Evolutionary conservation across 176 grass and related monocot genomes (phyloP).

Genomic region (Tuctoria greenei): DNA sequence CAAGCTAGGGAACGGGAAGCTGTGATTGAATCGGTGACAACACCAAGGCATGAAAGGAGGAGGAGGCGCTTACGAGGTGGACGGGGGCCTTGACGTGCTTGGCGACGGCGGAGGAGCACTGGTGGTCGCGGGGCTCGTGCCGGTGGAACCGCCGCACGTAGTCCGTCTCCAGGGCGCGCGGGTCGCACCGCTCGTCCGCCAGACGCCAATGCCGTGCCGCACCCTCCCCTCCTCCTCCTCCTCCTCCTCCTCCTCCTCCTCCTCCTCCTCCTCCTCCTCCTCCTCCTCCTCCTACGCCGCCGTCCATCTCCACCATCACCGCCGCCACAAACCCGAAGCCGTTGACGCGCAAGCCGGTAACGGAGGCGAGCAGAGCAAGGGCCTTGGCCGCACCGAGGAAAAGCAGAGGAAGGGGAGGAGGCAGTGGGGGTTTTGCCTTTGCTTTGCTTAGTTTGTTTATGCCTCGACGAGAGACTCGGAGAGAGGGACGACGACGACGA

Average conservation of each 20-base stretch:
- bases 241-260: neutral
- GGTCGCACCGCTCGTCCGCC: constrained; percentile 59
- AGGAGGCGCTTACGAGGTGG: constrained; percentile 58
- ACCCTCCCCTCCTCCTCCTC: constrained; percentile 11
- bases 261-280: constrained; percentile 11
- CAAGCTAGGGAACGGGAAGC: too few relatives aligned
- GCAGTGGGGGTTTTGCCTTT: constrained; percentile 26
- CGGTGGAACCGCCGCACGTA: constrained; percentile 60
- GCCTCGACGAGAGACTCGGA: constrained; percentile 3
- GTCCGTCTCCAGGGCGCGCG: constrained; percentile 62
- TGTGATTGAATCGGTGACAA: neutral
- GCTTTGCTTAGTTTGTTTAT: constrained; percentile 25
- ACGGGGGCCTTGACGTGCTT: constrained; percentile 91
- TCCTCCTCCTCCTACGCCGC: constrained; percentile 4
- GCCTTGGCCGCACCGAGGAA: constrained; percentile 17
- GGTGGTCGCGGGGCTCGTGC: constrained; percentile 69
- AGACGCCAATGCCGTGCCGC: constrained; percentile 53
- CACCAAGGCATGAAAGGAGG: neutral
- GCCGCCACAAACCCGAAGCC: neutral
- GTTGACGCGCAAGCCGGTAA: neutral
- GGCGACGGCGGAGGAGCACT: constrained; percentile 80
- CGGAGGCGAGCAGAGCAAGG: neutral
- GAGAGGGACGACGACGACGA: neutral
- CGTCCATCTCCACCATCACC: constrained; percentile 47
- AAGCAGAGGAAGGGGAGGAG: constrained; percentile 25